Conservation (phyloP, 768 basidiomycete species). For the Leccinellum albellum region DNA sequence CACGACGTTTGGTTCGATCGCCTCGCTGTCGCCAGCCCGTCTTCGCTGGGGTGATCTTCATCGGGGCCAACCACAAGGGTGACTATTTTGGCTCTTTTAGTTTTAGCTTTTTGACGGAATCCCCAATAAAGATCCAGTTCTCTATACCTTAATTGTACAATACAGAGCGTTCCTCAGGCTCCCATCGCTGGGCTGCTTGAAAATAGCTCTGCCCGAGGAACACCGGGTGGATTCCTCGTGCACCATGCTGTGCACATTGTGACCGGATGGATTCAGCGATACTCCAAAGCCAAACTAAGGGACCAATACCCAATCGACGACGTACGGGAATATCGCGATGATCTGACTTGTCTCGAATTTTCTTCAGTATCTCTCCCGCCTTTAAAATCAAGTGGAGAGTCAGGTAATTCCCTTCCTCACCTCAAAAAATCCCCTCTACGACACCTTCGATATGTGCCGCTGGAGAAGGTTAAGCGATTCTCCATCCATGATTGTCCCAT, state of each 20-base stretch:
- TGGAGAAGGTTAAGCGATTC: slow-evolving; percentile 57
- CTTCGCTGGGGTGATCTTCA: slow-evolving; percentile 16
- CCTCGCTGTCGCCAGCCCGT: slow-evolving; percentile 17
- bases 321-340: slow-evolving; percentile 20
- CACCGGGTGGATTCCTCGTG: slow-evolving; percentile 27
- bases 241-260: slow-evolving; percentile 20
- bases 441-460: slow-evolving; percentile 54
- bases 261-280: slow-evolving; percentile 19
- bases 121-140: slow-evolving; percentile 17
- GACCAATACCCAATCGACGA: slow-evolving; percentile 25
- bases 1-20: slow-evolving; percentile 1
- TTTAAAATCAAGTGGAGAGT: slow-evolving; percentile 24
- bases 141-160: slow-evolving; percentile 22
- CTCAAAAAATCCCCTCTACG: slow-evolving; percentile 15
- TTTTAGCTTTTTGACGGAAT: slow-evolving; percentile 33
- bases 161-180: slow-evolving; percentile 9
- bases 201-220: slow-evolving; percentile 32
- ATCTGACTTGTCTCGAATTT: slow-evolving; percentile 23
- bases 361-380: slow-evolving; percentile 9
- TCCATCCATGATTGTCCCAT: slow-evolving; percentile 10
- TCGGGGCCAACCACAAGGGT: slow-evolving; percentile 23
- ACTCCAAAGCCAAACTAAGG: slow-evolving; percentile 15
- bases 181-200: slow-evolving; percentile 13
- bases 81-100: slow-evolving; percentile 33
- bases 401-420: not conserved